Evolutionary conservation across 805 yeast species (phyloP).

Genomic region (Lipomyces orientalis): DNA sequence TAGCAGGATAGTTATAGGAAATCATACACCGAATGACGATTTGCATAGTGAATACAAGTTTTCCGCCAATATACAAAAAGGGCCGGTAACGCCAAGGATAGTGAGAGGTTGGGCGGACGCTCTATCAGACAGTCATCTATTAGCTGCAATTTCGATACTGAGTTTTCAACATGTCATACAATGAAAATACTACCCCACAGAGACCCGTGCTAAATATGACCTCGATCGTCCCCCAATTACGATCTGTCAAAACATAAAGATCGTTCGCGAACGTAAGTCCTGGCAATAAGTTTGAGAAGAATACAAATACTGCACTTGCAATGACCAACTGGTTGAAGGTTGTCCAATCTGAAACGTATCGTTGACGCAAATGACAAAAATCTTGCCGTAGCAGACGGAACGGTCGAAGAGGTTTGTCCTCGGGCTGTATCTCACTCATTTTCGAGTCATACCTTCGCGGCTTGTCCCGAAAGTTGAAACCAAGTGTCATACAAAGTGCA

Average conservation of each 20-base stretch:
- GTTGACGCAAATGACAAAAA: not conserved
- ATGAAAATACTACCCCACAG: not conserved
- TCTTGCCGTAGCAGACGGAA: not conserved
- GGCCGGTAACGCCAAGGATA: constrained; percentile 7
- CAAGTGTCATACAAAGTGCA: too few species aligned
- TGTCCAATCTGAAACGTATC: constrained; percentile 1
- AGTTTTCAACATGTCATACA: not conserved
- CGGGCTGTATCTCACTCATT: not conserved
- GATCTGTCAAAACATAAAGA: not conserved
- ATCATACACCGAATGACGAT: not conserved
- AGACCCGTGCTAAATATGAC: constrained; percentile 5
- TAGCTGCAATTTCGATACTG: not conserved
- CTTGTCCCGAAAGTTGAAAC: too few species aligned
- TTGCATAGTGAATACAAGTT: not conserved
- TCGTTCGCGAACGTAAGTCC: constrained; percentile 5
- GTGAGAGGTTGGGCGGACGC: constrained; percentile 6
- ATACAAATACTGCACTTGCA: constrained; percentile 4
- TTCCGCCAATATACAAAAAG: constrained; percentile 6
- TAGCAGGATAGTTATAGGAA: not conserved
- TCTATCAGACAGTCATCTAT: not conserved
- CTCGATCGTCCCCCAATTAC: not conserved
- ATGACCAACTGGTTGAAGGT: not conserved
- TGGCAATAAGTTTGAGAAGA: constrained; percentile 1
- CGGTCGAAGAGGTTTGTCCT: not conserved
- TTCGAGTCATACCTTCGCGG: too few species aligned